Base-by-base conservation (phyloP, 1,139 yeast species). In the Debaryomyces subglobosus region DNA sequence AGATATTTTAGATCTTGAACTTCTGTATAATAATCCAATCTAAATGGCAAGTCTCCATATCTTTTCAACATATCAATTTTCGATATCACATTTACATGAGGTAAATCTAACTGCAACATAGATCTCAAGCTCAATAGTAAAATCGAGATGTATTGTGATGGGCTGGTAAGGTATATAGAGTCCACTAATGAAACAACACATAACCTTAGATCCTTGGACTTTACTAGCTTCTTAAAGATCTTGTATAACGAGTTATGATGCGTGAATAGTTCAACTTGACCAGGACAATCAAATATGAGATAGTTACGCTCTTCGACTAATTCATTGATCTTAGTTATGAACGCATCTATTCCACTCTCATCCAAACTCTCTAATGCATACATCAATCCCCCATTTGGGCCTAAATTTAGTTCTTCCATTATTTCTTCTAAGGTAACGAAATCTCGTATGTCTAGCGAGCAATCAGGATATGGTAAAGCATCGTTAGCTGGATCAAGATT, bases 401-500 rank as follows among this genome's bases (percentile, higher is more conserved):
- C 99, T 29, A 81, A 61, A 29, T 77, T 77, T 54, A 88, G 82
- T 53, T 88, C 91, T 36, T 82, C 82, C 99, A 94, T 94, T 24
- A 94, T 81, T 46, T 94, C 97, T 57, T 94, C 97, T 15, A 94
- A 65, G 0, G 95, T 87, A 6, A 92, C 82, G 57, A 83, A 88
- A 62, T 94, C 97, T 51, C 98, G 73, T 39, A 95, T 90, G 63
- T 95, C 98, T 40, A 95, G 71, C 0, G 89, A 88, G 60, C 92
- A 86, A 16, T 61, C 50, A 1, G 90, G 89, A 61, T 95, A 95
- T 5, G 89, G 86, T 21, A 87, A 63, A 39, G 78, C 68, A 63
- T 92, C 98, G 64, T 95, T 95, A 1, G 99, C 99, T 0, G 98
- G 97, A 62, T 95, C 99, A 52, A 95, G 74, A 62, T 95, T 95